Base-by-base conservation (phyloP, 192 early-diverging fungal genomes). In the Coemansia sp. region DNA sequence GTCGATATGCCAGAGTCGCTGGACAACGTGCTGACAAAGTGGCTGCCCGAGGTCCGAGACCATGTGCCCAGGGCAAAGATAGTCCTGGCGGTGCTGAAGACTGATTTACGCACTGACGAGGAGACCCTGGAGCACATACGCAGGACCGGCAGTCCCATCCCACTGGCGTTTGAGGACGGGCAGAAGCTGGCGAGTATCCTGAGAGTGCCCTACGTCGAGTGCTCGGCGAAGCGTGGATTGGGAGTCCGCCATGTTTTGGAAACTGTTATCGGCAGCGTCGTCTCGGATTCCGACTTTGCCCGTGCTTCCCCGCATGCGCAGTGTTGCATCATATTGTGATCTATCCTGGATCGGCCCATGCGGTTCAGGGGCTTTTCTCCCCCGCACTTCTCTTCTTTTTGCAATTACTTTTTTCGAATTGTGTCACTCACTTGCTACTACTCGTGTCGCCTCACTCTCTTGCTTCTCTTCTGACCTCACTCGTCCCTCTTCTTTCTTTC, bases 1-100 rank as follows among this genome's bases (percentile, higher is more conserved):
- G 86, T 97, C 46, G 91, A 90, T 65, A 87, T 90, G 21, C 86
- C 86, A 22, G 85, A 87, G 65, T 90, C 89, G 38, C 87, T 92
- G 56, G 90, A 93, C 26, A 96, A 92, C 70, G 86, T 94, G 24
- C 73, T 55, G 33, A 62, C 61, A 15, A 79, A 79, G 58, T 79
- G 76, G 76, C 52, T 69, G 27, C 67, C 66, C 11, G 76, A 79
- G 52, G 65, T 62, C 14, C 37, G 56, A 39, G 29, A 62, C 27
- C 67, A 66, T 62, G 67, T 43, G 57, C 55, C 65, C 36, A 40
- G 54, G 38, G 76, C 24, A 14, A 27, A 56, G n/a, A 21, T 62
- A 0, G 42, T 76, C 10, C 53, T 79, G 19, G 70, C 68, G 22
- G 83, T 63, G 0, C 65, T 76, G 53, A 83, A 84, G 68, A 64